Evolutionary conservation across 768 basidiomycete genomes (phyloP).

Genomic region (Lyophyllum decastes): DNA sequence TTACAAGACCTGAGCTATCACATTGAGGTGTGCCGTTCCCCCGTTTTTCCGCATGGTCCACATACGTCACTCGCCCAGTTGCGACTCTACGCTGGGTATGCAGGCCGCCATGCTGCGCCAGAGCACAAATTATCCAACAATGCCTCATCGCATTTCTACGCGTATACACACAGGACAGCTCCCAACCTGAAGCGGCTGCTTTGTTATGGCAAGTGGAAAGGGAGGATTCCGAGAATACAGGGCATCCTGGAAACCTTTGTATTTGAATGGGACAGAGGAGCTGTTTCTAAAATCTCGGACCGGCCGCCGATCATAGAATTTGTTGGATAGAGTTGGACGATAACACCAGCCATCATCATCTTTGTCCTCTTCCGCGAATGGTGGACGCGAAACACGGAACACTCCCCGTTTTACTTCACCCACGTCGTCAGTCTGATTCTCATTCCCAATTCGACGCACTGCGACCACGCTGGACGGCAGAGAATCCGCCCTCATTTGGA

Average conservation of each 20-base stretch:
- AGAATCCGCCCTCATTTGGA: background rate
- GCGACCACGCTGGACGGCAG: background rate
- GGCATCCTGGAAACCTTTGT: background rate
- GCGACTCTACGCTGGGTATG: too few species aligned
- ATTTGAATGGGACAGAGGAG: slow-evolving; percentile 1
- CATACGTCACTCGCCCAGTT: too few species aligned
- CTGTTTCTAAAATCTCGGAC: background rate
- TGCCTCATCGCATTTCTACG: too few species aligned
- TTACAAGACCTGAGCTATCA: too few species aligned
- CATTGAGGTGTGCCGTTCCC: too few species aligned
- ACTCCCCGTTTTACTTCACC: background rate
- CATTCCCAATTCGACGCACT: background rate
- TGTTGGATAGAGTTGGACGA: background rate
- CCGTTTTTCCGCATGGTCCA: too few species aligned
- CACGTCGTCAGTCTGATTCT: background rate
- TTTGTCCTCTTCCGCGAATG: slow-evolving; percentile 1
- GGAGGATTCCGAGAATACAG: background rate
- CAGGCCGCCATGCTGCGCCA: too few species aligned
- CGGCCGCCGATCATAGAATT: background rate
- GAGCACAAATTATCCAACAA: too few species aligned
- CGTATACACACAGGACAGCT: too few species aligned
- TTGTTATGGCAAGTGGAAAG: background rate
- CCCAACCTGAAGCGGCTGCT: too few species aligned
- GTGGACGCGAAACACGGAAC: background rate
- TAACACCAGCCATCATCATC: background rate